phyloP scores from a whole-genome alignment of 345 rosid species.

The Aurinia saxatilis region DNA sequence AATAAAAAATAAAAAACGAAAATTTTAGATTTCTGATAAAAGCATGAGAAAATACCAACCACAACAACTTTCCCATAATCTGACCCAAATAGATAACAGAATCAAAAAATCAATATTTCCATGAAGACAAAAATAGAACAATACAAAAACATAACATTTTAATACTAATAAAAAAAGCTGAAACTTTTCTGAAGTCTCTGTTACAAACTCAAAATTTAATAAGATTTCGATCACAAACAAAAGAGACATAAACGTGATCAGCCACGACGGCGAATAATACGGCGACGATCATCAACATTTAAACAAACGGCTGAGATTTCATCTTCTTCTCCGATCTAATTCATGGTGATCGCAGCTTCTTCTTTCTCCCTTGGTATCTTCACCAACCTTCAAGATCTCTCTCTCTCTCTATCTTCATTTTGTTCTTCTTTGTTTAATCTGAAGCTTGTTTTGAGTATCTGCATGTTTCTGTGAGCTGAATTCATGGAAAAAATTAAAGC shows the following conservation, averaged over 20 bases:
- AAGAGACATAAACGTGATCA: constrained; percentile 25
- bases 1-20: neutral
- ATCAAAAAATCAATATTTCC: neutral
- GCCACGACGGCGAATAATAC: constrained; percentile 6
- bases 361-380: constrained; percentile 49
- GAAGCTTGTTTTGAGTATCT: neutral
- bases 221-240: constrained; percentile 16
- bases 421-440: neutral
- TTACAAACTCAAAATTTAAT: neutral
- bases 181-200: constrained; percentile 19
- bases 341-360: constrained; percentile 75
- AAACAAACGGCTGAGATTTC: constrained; percentile 5
- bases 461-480: constrained; percentile 11
- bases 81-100: constrained; percentile 20
- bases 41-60: constrained; percentile 15
- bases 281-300: constrained; percentile 13
- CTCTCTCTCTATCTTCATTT: neutral
- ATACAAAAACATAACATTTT: neutral
- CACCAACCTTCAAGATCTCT: constrained; percentile 8
- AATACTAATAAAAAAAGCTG: neutral
- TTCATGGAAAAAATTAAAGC: neutral
- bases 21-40: constrained; percentile 1
- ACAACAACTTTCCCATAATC: constrained; percentile 25
- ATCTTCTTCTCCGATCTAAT: constrained; percentile 3
- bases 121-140: constrained; percentile 4